A percentile compares a stretch with the other conserved stretches of the same genome.
phyloP scores from a whole-genome alignment of 345 rosid genomes.

The Capsella bursapastoris region DNA sequence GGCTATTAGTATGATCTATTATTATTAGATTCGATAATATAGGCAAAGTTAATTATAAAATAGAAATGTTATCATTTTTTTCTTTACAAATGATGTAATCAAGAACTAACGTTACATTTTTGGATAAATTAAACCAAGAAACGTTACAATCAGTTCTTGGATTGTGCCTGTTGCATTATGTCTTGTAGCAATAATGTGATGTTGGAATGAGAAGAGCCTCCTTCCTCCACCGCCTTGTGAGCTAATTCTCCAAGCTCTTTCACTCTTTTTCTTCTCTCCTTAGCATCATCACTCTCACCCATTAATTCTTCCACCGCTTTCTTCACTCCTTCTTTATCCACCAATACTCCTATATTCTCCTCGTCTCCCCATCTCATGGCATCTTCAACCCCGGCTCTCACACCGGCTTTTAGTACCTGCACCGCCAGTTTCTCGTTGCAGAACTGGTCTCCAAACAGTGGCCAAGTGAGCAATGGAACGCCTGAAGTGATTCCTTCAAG shows the following conservation, averaged over 20 bases:
- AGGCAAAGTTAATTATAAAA: not conserved
- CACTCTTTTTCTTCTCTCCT: slow-evolving; percentile 44
- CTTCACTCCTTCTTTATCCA: slow-evolving; percentile 39
- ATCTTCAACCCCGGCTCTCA: slow-evolving; percentile 42
- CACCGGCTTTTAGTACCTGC: slow-evolving; percentile 48
- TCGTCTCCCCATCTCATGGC: slow-evolving; percentile 41
- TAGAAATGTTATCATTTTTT: no score
- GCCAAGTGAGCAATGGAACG: slow-evolving; percentile 40
- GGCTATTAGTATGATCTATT: not conserved
- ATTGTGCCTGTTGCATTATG: slow-evolving; percentile 33
- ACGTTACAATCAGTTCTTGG: not conserved
- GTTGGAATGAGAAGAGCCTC: slow-evolving; percentile 47
- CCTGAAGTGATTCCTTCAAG: slow-evolving; percentile 37
- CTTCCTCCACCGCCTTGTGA: slow-evolving; percentile 42
- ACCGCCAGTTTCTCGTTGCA: slow-evolving; percentile 45
- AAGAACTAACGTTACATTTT: not conserved
- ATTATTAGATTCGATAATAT: not conserved
- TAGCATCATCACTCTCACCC: slow-evolving; percentile 38
- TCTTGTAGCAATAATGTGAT: slow-evolving; percentile 33
- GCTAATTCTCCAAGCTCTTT: slow-evolving; percentile 45
- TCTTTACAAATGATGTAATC: not conserved
- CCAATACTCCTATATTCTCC: slow-evolving; percentile 34
- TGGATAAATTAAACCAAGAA: not conserved
- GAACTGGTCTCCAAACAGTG: slow-evolving; percentile 40
- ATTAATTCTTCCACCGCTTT: slow-evolving; percentile 35